Evolutionary conservation across 768 basidiomycete genomes (phyloP).

Genomic region (Rhodotorula toruloides): DNA sequence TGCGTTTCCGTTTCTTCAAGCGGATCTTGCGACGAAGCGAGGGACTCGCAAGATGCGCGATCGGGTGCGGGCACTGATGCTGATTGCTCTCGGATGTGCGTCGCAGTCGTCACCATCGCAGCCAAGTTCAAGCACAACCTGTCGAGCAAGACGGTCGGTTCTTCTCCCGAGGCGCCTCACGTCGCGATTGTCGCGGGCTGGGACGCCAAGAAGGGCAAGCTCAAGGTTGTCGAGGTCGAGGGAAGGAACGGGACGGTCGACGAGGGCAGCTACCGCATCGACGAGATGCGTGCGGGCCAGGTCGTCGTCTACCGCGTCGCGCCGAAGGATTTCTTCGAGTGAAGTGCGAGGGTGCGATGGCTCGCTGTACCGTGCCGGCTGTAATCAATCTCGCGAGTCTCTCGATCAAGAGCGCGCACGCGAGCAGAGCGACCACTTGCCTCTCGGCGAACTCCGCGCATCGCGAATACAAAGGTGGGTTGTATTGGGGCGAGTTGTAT

Average conservation of each 20-base stretch:
- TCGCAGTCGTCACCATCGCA: constrained; percentile 16
- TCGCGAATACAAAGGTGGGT: too few species aligned
- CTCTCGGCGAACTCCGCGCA: too few species aligned
- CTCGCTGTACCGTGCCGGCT: too few species aligned
- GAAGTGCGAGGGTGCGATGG: background rate
- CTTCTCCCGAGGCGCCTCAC: background rate
- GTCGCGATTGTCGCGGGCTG: constrained; percentile 32
- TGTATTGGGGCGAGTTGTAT: too few species aligned
- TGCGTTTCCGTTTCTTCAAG: constrained; percentile 13
- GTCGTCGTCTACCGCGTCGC: constrained; percentile 26
- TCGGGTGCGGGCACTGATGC: too few species aligned
- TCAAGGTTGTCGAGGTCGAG: constrained; percentile 31
- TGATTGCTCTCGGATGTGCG: background rate
- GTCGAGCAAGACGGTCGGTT: constrained; percentile 23
- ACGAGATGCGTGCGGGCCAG: constrained; percentile 29
- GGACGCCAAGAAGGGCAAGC: constrained; percentile 36
- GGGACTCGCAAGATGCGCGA: too few species aligned
- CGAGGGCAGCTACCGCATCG: constrained; percentile 26
- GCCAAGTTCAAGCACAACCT: constrained; percentile 38
- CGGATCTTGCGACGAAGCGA: too few species aligned
- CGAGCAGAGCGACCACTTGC: too few species aligned
- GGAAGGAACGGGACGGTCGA: constrained; percentile 15
- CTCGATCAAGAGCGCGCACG: too few species aligned
- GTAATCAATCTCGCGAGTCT: too few species aligned
- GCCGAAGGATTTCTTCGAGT: constrained; percentile 8